These are phyloP conservation scores for Albugo laibachii DNA, from an alignment of 352 stramenopile species.

Conservation along the genomic window DNA sequence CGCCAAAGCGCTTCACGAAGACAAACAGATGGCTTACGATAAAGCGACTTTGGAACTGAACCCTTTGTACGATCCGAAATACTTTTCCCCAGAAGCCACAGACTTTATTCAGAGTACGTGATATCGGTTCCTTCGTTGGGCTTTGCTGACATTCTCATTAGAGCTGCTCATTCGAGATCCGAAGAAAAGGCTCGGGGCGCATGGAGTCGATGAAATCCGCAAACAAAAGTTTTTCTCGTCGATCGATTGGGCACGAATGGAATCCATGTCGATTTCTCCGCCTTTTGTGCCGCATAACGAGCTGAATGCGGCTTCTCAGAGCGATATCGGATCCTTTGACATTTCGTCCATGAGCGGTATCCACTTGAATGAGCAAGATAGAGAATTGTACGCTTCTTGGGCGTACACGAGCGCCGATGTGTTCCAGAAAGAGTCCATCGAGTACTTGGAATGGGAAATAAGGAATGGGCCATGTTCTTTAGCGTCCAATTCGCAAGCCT, in stretches of 20 bases:
- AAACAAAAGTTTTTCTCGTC: constrained; percentile 57
- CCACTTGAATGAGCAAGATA: constrained; percentile 47
- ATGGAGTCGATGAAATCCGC: constrained; percentile 57
- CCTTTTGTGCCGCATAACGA: constrained; percentile 67
- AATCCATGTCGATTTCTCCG: constrained; percentile 36
- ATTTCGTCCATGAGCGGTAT: constrained; percentile 47
- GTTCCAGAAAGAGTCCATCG: constrained; percentile 63
- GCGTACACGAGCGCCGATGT: constrained; percentile 54
- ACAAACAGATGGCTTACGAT: constrained; percentile 77
- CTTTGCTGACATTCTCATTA: constrained; percentile 11
- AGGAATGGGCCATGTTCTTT: constrained; percentile 57
- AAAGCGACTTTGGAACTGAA: constrained; percentile 63
- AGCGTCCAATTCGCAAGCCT: constrained; percentile 32
- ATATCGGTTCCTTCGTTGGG: constrained; percentile 3
- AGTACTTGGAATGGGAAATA: constrained; percentile 68
- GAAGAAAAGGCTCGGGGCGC: constrained; percentile 37
- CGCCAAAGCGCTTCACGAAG: constrained; percentile 82
- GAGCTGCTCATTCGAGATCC: constrained; percentile 58
- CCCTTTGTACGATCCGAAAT: constrained; percentile 53
- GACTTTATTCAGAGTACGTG: constrained; percentile 47
- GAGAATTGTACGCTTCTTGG: constrained; percentile 46
- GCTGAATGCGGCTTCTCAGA: constrained; percentile 69
- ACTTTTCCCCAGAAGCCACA: constrained; percentile 55
- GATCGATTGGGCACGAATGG: constrained; percentile 56
- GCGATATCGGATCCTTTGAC: constrained; percentile 63